Base-by-base conservation (phyloP, 2,329 filamentous ascomycete genomes). In the Cyphellophora europaea region DNA sequence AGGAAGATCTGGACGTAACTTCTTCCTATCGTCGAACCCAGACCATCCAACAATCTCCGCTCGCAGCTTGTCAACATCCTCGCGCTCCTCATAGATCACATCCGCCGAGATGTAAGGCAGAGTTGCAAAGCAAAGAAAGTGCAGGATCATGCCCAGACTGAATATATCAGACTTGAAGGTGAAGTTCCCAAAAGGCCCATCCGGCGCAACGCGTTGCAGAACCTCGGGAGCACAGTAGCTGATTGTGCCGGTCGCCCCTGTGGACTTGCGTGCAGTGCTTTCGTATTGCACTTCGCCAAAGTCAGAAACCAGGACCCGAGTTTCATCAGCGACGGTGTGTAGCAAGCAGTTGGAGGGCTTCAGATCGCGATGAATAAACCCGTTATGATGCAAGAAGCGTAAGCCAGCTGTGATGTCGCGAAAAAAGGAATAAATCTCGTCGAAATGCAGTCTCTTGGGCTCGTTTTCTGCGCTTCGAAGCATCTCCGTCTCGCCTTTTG, bases 101-200 rank as follows among this genome's bases (percentile, higher is more conserved):
- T 96, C 89, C 34, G 88, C 85, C 48, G 81, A 83, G 15, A 63
- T 69, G 53, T 96, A 98, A 0, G 91, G 91, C 8, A 98, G 69
- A 30, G 80, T 73, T 2, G 82, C 85, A 54, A 98, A 98, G 56
- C 91, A 98, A 70, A 98, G 82, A 53, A 98, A 98, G 57, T 96
- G 93, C 3, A 98, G 71, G 37, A 96, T 96, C 89, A 98, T 95
- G 32, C 91, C 91, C 0, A 98, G 66, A 1, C 88, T 95, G 58
- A 98, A 98, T n/a, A 98, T 82, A 53, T 98, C 91, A 0, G 88
- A 95, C 54, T 96, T 98, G 16, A 85, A 88, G 0, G 87, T 94
- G 52, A 98, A 98, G 53, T 96, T 94, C 5, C 83, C 87, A 49
- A 84, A 89, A 1, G 72, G 72, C 0, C 89, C 89, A 17, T 67